Percentiles rank a stretch among this genome's conserved stretches.
Evolutionary conservation across 495 filamentous ascomycete species (phyloP).

Genomic region (Xylaria nigripes): DNA sequence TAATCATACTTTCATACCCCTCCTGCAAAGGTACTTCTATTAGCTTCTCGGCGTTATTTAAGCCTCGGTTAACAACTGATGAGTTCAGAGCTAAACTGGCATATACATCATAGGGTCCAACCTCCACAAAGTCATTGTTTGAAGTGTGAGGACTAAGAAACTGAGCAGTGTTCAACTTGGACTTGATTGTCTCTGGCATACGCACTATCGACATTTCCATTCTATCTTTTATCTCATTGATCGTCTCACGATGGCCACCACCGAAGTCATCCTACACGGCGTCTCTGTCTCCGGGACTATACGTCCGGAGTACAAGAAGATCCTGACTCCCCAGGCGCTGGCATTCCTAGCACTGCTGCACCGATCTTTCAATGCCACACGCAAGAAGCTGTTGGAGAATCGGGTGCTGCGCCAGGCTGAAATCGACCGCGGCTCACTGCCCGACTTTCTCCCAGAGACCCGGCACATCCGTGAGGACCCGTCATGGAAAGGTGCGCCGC

Average conservation of each 20-base stretch:
- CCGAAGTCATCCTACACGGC: slow-evolving; percentile 74
- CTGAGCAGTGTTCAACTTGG: background rate
- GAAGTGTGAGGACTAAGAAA: background rate
- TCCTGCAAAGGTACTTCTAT: no score
- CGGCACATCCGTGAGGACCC: slow-evolving; percentile 90
- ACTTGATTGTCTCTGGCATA: background rate
- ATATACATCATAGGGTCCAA: slow-evolving; percentile 4
- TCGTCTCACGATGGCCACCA: slow-evolving; percentile 52
- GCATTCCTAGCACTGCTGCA: slow-evolving; percentile 93
- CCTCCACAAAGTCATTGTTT: background rate
- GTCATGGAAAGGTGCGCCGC: slow-evolving; percentile 89
- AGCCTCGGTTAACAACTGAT: no score
- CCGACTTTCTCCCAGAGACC: slow-evolving; percentile 94
- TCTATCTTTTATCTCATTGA: background rate
- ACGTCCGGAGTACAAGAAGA: slow-evolving; percentile 72
- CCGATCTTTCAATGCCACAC: slow-evolving; percentile 83
- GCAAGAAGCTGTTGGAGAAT: slow-evolving; percentile 83
- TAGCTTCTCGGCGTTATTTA: no score
- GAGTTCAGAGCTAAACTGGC: background rate
- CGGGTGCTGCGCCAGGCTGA: slow-evolving; percentile 83
- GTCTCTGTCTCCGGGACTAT: slow-evolving; percentile 76
- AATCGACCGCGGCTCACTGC: slow-evolving; percentile 85
- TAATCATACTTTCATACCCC: no score
- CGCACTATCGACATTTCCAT: background rate
- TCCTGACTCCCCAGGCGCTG: slow-evolving; percentile 83